Base-by-base conservation (phyloP, 129 eudicot species). In the Flaveria trinervia region DNA sequence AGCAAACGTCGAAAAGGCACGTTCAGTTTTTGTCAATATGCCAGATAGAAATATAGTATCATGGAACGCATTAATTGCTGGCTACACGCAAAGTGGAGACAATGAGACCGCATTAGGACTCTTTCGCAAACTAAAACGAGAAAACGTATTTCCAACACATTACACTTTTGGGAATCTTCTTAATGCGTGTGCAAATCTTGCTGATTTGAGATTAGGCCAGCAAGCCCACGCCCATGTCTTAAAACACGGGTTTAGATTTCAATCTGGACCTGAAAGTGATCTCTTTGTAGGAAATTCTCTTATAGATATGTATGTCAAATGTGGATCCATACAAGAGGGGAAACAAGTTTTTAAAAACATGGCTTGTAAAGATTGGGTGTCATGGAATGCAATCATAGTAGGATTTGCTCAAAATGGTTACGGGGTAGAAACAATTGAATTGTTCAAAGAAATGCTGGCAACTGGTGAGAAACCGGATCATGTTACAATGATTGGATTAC, bases 151-250 rank as follows among this genome's bases (percentile, higher is more conserved):
- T 56, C 81, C 84, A 12, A 79, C 84, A 15, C 84, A 79, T 68
- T 83, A 79, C 73, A 83, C 84, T 9, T 83, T 83, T 72, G 84
- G 84, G 81, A 83, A 79, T 55, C 78, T 83, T 74, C 74, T 83
- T 43, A 75, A 50, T 20, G 87, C 87, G 1, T 83, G 87, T 75
- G 87, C 79, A 20, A 79, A 70, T 48, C 77, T 83, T 12, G 84
- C 81, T 46, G 81, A 75, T 70, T 49, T 79, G 70, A 65, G 77
- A 77, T 75, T 83, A 11, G 84, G 87, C 20, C 83, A 76, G 68
- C 87, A 83, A 36, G 81, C 87, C 33, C 87, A 83, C 64, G 52
- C 75, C 71, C 87, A 83, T 64, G 87, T 79, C n/a, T 1, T 83
- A 54, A 83, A 83, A 50, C 87, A 83, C 11, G 87, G 87, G 4